phyloP scores from a whole-genome alignment of 1,284 basidiomycete species.

The Malassezia japonica region DNA sequence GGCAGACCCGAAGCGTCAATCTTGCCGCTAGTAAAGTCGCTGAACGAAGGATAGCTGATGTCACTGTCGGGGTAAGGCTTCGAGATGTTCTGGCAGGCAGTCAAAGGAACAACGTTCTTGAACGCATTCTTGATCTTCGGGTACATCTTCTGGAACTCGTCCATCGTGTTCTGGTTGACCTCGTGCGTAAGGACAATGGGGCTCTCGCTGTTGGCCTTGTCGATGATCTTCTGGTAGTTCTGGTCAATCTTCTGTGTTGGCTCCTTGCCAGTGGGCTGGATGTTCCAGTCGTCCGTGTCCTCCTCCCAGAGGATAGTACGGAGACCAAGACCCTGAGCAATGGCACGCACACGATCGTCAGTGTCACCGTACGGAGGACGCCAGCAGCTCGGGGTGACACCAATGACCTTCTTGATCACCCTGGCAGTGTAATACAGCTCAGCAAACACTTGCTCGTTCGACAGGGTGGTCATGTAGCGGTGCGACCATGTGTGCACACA shows the following conservation, averaged over 20 bases:
- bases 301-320: constrained; percentile 51
- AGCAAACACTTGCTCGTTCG: constrained; percentile 49
- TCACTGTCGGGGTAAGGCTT: constrained; percentile 50
- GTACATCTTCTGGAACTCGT: constrained; percentile 33
- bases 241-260: constrained; percentile 49
- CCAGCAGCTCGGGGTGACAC: constrained; percentile 51
- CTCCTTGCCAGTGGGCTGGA: constrained; percentile 37
- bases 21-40: constrained; percentile 27
- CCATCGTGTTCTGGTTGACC: constrained; percentile 39
- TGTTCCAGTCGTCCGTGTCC: constrained; percentile 50
- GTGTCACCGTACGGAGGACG: constrained; percentile 51
- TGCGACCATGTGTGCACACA: constrained; percentile 26
- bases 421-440: constrained; percentile 54
- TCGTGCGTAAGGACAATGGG: constrained; percentile 47
- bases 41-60: constrained; percentile 45
- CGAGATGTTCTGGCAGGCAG: constrained; percentile 39
- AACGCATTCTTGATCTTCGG: constrained; percentile 30
- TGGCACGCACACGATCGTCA: constrained; percentile 52
- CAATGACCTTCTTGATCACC: constrained; percentile 51
- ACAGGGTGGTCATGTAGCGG: constrained; percentile 19
- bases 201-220: constrained; percentile 45
- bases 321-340: constrained; percentile 52
- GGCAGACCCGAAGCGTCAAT: constrained; percentile 32
- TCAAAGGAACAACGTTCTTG: constrained; percentile 40
- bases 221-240: constrained; percentile 51